phyloP scores from a whole-genome alignment of 257 asterid species.

The Gentiana macrophylla region DNA sequence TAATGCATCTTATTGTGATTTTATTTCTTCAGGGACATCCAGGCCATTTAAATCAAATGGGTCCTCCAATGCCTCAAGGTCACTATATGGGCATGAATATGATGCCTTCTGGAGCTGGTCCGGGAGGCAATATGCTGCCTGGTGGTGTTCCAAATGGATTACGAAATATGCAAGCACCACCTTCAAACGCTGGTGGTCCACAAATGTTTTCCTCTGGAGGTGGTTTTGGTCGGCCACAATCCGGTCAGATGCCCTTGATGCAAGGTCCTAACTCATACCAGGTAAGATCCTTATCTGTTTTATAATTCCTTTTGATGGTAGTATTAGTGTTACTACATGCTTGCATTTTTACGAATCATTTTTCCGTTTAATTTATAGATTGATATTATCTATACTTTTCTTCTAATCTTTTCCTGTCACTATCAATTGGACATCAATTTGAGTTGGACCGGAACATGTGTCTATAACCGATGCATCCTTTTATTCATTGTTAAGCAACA shows the following conservation, averaged over 20 bases:
- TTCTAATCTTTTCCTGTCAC: too few species aligned
- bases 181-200: conserved; percentile 36
- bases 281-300: conserved; percentile 23
- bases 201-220: conserved; percentile 85
- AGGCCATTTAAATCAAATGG: conserved; percentile 83
- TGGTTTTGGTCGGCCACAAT: conserved; percentile 70
- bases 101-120: conserved; percentile 66
- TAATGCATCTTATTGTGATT: conserved; percentile 11
- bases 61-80: conserved; percentile 65
- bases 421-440: too few species aligned
- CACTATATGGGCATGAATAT: conserved; percentile 72
- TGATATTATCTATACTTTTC: too few species aligned
- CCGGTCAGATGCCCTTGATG: conserved; percentile 85
- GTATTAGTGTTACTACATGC: too few species aligned
- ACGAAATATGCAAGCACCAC: conserved; percentile 48
- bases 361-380: too few species aligned
- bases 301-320: too few species aligned
- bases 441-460: too few species aligned
- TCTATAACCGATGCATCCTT: too few species aligned
- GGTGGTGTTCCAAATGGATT: conserved; percentile 47
- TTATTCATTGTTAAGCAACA: too few species aligned
- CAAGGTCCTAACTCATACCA: conserved; percentile 81
- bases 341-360: too few species aligned
- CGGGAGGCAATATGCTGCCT: conserved; percentile 55
- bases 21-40: conserved; percentile 40